Percentiles rank a stretch among this genome's conserved stretches.
phyloP scores from a whole-genome alignment of 148 eudicot genomes.

The Rhododendron ovatum region DNA sequence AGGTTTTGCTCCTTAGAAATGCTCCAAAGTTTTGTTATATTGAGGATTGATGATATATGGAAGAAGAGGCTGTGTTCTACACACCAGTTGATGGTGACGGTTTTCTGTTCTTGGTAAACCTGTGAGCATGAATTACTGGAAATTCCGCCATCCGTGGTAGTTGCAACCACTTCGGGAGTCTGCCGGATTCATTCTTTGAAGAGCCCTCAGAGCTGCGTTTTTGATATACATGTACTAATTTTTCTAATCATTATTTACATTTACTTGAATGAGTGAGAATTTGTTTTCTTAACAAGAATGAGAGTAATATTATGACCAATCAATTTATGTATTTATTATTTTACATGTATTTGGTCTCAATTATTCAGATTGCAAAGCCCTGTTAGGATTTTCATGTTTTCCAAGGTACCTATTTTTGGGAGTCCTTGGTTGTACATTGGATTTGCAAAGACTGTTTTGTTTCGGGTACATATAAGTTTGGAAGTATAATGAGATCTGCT shows the following conservation, averaged over 20 bases:
- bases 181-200: not conserved
- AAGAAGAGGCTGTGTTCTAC: not conserved
- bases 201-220: not conserved
- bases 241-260: not conserved
- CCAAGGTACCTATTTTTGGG: not conserved
- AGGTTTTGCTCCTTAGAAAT: slow-evolving; percentile 1
- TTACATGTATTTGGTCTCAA: not conserved
- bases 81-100: not conserved
- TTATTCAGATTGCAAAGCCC: not conserved
- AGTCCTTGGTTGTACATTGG: not conserved
- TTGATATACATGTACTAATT: not conserved
- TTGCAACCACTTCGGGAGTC: not conserved
- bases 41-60: not conserved
- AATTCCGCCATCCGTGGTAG: not conserved
- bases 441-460: not conserved
- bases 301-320: not conserved
- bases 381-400: not conserved
- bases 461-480: not conserved
- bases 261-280: not conserved
- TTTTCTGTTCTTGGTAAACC: not conserved
- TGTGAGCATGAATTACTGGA: not conserved
- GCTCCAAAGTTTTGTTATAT: not conserved
- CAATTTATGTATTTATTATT: not conserved
- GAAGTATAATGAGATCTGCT: not conserved
- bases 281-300: not conserved